Conservation (phyloP, 2,329 filamentous ascomycete species). For the Pyrenophora teres region DNA sequence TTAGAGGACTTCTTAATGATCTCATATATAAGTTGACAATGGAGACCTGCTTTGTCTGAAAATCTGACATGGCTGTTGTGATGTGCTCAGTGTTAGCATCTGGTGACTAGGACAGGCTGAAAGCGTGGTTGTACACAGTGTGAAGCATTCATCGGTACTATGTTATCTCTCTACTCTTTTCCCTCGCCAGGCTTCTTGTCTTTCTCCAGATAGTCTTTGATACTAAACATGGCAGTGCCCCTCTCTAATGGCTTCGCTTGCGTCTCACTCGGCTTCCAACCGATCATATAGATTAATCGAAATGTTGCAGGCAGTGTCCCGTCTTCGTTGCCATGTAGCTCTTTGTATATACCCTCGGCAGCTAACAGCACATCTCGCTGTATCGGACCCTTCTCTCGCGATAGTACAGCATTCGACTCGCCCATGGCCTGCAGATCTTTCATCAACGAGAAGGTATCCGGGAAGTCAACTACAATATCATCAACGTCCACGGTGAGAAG, state of each 20-base stretch:
- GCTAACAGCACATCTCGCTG: constrained; percentile 83
- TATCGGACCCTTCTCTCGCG: constrained; percentile 78
- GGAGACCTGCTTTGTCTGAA: too few relatives aligned
- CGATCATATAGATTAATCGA: constrained; percentile 97
- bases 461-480: constrained; percentile 95
- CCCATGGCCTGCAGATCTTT: constrained; percentile 95
- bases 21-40: too few relatives aligned
- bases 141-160: neutral
- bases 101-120: too few relatives aligned
- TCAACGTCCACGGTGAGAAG: constrained; percentile 96
- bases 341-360: constrained; percentile 83
- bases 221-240: constrained; percentile 83
- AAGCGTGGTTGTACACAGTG: too few relatives aligned
- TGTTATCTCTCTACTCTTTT: constrained; percentile 9
- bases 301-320: constrained; percentile 82
- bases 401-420: constrained; percentile 85
- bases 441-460: constrained; percentile 88
- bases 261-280: constrained; percentile 84
- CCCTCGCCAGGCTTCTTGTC: constrained; percentile 43
- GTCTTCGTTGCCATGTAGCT: constrained; percentile 76
- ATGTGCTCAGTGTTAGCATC: too few relatives aligned
- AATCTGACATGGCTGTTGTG: neutral
- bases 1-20: too few relatives aligned
- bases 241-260: constrained; percentile 80
- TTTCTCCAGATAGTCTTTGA: constrained; percentile 76